Base-by-base conservation (phyloP, 306 rosid genomes). In the Quercus berberidifolia region DNA sequence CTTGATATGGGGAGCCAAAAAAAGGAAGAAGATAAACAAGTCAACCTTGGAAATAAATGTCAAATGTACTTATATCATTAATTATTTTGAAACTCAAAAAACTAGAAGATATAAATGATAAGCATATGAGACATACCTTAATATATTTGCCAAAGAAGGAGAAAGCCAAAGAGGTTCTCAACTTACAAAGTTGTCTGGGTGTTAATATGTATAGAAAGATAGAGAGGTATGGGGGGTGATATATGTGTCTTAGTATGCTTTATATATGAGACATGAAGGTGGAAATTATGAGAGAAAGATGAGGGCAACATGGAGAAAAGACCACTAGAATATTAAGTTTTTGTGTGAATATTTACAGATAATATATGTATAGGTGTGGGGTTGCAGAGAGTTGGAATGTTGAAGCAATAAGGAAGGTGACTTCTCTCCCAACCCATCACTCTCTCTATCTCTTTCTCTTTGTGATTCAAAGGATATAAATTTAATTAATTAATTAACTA, bases 371-470 rank as follows among this genome's bases (percentile, higher is more conserved):
- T 74, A 55, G 83, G 83, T 78, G 91, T 84, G 85, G 91, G 81
- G 86, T 79, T 78, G 82, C 82, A 79, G 35, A 77, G 81, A 87
- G 90, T 86, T 87, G 92, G 97, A 88, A 91, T 80, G 89, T 88
- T 81, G 91, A 91, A 91, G 98, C 94, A 88, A 93, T 76, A 78
- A 89, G 82, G 95, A 93, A 84, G 89, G 84, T 80, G 98, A 93
- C 97, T 86, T 85, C 85, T 78, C 98, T 84, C 98, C 98, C 91
- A 93, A 93, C 83, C 38, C 62, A 19, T 19, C 25, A 57, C 65
- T 60, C 68, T 55, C 58, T 57, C 49, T 84, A 55, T 73, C 69
- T 83, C 52, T 74, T 77, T 78, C 76, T 71, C 75, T 71, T 14
- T 17, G 3, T 38, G 33, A 46, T 19, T 78, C 71, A 23, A 41